Evolutionary conservation across 2,329 filamentous ascomycete genomes (phyloP).

Genomic region (Calonectria hongkongensis): DNA sequence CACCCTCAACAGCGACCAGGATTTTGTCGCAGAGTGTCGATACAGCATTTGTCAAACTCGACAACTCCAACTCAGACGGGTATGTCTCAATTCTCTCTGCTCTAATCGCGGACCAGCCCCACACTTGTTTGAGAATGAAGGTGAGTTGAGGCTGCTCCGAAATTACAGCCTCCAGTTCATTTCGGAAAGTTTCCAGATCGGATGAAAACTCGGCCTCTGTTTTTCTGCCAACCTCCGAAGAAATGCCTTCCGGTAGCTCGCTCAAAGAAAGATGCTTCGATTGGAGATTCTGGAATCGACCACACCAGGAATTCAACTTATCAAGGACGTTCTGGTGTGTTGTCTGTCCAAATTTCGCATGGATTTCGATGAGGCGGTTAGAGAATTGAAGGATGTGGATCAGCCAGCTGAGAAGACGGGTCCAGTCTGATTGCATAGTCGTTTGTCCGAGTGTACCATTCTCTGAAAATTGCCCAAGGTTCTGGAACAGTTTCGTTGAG

Average conservation of each 20-base stretch:
- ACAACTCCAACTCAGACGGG: slow-evolving; percentile 50
- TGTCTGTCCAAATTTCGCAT: slow-evolving; percentile 77
- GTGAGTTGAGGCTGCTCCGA: slow-evolving; percentile 72
- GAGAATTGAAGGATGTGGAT: slow-evolving; percentile 79
- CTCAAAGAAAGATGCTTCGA: slow-evolving; percentile 65
- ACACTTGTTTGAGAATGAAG: slow-evolving; percentile 80
- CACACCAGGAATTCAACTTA: slow-evolving; percentile 70
- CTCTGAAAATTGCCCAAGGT: slow-evolving; percentile 57
- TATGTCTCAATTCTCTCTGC: slow-evolving; percentile 41
- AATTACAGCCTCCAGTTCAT: slow-evolving; percentile 64
- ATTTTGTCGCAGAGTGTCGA: slow-evolving; percentile 83
- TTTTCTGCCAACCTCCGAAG: slow-evolving; percentile 60
- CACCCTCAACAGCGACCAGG: slow-evolving; percentile 86
- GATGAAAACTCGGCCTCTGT: slow-evolving; percentile 60
- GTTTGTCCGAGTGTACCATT: slow-evolving; percentile 50
- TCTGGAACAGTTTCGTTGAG: slow-evolving; percentile 61
- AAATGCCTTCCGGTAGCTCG: slow-evolving; percentile 71
- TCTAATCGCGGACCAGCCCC: slow-evolving; percentile 74
- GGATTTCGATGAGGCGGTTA: slow-evolving; percentile 77
- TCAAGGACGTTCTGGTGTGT: slow-evolving; percentile 67
- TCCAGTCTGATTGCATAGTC: slow-evolving; percentile 50
- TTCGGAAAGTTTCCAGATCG: slow-evolving; percentile 61
- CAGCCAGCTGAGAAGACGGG: slow-evolving; percentile 74
- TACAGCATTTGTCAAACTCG: slow-evolving; percentile 74
- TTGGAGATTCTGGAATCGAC: slow-evolving; percentile 67